Evolutionary conservation across 1,139 yeast genomes (phyloP).

Genomic region (Pichia sp.): DNA sequence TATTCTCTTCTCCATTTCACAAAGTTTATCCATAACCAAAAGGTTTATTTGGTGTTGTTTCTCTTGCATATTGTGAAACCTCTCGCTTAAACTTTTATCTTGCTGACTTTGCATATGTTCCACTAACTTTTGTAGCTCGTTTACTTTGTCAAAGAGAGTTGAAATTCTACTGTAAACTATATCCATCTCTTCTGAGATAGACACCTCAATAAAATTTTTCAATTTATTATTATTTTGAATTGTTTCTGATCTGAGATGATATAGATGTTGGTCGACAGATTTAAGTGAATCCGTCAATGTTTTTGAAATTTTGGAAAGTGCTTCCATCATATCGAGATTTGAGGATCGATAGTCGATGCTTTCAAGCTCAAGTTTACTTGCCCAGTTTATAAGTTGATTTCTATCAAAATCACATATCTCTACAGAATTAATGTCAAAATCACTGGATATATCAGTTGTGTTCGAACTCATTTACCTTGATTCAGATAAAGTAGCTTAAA

Average conservation of each 20-base stretch:
- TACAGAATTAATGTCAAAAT: conserved; percentile 4
- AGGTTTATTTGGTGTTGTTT: conserved; percentile 1
- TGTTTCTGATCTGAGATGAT: conserved; percentile 3
- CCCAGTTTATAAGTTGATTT: conserved; percentile 35
- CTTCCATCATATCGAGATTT: conserved; percentile 25
- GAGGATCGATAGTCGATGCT: conserved; percentile 33
- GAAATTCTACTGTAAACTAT: conserved; percentile 4
- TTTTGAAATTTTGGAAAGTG: conserved; percentile 12
- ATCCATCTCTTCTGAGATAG: conserved; percentile 10
- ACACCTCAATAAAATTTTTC: conserved; percentile 6
- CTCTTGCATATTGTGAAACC: background rate
- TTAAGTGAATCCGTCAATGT: conserved; percentile 13
- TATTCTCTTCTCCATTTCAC: background rate
- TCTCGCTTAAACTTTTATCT: background rate
- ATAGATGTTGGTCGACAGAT: conserved; percentile 5
- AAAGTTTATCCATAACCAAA: background rate
- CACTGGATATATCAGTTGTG: conserved; percentile 11
- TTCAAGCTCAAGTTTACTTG: conserved; percentile 38
- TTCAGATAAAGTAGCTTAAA: background rate
- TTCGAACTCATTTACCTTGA: background rate
- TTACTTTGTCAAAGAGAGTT: background rate
- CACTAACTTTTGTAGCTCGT: background rate
- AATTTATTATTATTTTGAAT: conserved; percentile 2
- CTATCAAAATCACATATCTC: conserved; percentile 14
- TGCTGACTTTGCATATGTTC: background rate